phyloP scores from a whole-genome alignment of 2,329 filamentous ascomycete species.

The Tolypocladium paradoxum region DNA sequence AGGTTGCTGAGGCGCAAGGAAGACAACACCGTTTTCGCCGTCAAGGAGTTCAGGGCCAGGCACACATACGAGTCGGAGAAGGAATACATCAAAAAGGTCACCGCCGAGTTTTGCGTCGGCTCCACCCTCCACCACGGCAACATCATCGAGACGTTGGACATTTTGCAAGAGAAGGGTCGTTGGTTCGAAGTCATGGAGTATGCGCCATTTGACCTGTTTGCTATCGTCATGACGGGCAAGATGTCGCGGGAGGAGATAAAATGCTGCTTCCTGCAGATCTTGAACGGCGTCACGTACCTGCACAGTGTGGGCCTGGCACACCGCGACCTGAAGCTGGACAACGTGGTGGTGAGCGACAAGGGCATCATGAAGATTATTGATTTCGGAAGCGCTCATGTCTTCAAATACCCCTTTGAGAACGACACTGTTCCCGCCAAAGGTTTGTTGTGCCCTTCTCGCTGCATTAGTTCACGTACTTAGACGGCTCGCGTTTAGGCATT shows the following conservation, averaged over 20 bases:
- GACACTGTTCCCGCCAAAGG: constrained; percentile 32
- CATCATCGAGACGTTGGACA: constrained; percentile 95
- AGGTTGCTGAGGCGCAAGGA: constrained; percentile 87
- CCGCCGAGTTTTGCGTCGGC: constrained; percentile 95
- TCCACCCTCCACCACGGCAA: constrained; percentile 96
- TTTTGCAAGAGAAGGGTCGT: constrained; percentile 83
- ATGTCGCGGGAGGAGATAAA: constrained; percentile 87
- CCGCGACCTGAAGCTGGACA: constrained; percentile 91
- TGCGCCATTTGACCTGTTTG: constrained; percentile 89
- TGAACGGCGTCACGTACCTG: constrained; percentile 88
- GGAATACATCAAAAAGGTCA: constrained; percentile 97
- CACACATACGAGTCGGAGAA: constrained; percentile 90
- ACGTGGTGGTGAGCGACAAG: constrained; percentile 90
- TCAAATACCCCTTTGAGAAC: constrained; percentile 93
- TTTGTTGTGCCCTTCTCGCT: constrained; percentile 4
- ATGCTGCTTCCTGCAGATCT: constrained; percentile 86
- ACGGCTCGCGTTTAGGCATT: constrained; percentile 31
- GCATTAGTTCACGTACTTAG: not conserved
- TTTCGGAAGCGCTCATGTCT: constrained; percentile 94
- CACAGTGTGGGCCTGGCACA: constrained; percentile 93
- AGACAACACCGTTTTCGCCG: constrained; percentile 88
- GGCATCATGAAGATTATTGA: constrained; percentile 99
- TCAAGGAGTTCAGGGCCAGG: constrained; percentile 89
- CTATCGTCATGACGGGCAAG: constrained; percentile 97
- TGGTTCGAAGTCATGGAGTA: constrained; percentile 99